Base-by-base conservation (phyloP, 2,329 filamentous ascomycete species). In the Calonectria crousiana region DNA sequence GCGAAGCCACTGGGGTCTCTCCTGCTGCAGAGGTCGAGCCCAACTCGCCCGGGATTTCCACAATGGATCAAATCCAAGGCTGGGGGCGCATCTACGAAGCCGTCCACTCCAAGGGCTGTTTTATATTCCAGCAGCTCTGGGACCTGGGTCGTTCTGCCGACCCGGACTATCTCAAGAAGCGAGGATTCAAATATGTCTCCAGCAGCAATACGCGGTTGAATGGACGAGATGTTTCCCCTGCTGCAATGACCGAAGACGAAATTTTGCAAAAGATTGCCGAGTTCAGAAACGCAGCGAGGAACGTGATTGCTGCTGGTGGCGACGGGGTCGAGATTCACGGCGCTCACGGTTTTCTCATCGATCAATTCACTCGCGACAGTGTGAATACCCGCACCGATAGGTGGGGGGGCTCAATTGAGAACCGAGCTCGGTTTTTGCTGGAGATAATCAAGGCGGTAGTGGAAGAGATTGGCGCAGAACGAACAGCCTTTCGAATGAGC, bases 91-190 rank as follows among this genome's bases (percentile, higher is more conserved):
- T 94, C 49, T 92, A 90, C 2, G 88, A 91, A 32, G 90, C 89
- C 0, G 91, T 94, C 0, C 93, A 95, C 81, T 86, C 85, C 26
- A 92, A 92, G 78, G 90, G 89, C 8, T 88, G 87, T n/a, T 90
- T 87, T 78, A 92, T 94, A 74, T 94, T 88, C 83, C 84, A 89
- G 34, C 93, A 95, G 80, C 85, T 95, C 0, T 94, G 92, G 91
- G 89, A 90, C 1, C 84, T 92, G 0, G 92, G 93, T 11, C 88
- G 93, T 1, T 87, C 88, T 1, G 75, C 74, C 0, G 32, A 75
- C 13, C 75, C 78, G 0, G 69, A 32, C 2, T 77, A 78, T 6
- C 23, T 80, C 23, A 73, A 71, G 32, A 70, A 68, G 14, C 78
- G 79, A 1, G 82, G 82, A n/a, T 77, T 51, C 65, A 82, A 81